A percentile compares a stretch with the other conserved stretches of the same genome.
phyloP scores from a whole-genome alignment of 305 asterid genomes.

The Fraxinus velutina region DNA sequence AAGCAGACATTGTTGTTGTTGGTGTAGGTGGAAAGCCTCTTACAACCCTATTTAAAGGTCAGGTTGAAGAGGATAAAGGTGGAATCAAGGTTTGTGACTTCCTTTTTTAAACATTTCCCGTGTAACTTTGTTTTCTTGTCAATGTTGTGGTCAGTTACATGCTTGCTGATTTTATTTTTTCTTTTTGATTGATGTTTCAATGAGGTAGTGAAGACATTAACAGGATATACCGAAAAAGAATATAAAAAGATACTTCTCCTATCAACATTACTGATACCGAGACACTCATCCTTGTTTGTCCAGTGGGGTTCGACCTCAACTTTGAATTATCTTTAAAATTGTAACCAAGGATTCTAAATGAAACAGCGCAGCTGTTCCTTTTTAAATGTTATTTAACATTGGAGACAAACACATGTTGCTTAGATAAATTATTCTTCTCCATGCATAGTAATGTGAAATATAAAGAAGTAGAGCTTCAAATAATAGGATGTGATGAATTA shows the following conservation, averaged over 20 bases:
- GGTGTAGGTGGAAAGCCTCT: conserved; percentile 93
- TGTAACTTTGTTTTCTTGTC: background rate
- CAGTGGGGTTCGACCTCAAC: background rate
- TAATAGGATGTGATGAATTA: background rate
- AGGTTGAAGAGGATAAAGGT: conserved; percentile 84
- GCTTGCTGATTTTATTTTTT: background rate
- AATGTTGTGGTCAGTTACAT: background rate
- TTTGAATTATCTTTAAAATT: background rate
- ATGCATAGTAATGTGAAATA: background rate
- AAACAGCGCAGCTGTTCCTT: background rate
- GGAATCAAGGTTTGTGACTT: conserved; percentile 73
- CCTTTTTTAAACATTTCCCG: conserved; percentile 15
- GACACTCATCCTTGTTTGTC: background rate
- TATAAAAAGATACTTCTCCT: background rate
- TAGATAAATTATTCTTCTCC: background rate
- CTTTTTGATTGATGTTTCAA: conserved; percentile 4
- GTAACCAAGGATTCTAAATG: background rate
- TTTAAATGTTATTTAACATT: background rate
- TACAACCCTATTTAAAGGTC: conserved; percentile 66
- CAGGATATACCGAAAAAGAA: background rate
- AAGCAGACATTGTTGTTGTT: conserved; percentile 87
- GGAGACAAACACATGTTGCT: background rate
- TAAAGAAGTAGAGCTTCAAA: conserved; percentile 2
- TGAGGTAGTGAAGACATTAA: background rate
- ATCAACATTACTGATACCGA: background rate